These are phyloP conservation scores for Oryza nivara DNA, from an alignment of 176 grass and related monocot genomes.

Conservation along the genomic window DNA sequence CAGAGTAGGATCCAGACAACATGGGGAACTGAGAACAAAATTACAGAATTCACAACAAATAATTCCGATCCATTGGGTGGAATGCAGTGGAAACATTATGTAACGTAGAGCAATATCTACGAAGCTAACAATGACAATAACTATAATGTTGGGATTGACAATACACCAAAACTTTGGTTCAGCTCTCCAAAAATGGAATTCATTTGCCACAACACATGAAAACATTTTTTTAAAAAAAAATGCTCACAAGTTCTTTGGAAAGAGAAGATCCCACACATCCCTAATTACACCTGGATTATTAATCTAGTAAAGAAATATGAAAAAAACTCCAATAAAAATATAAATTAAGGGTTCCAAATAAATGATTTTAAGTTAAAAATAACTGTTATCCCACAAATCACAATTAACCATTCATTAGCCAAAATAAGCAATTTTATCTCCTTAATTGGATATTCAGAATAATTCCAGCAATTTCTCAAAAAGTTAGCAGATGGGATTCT, in stretches of 20 bases:
- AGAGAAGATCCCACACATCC: neutral
- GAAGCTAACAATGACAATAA: neutral
- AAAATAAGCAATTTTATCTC: no score
- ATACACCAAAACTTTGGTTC: neutral
- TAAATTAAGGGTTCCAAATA: no score
- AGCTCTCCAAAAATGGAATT: neutral
- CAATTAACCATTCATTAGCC: no score
- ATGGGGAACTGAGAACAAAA: neutral
- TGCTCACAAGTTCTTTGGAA: neutral
- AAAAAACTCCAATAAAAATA: neutral
- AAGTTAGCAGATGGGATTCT: no score
- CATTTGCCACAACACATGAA: neutral
- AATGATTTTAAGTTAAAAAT: no score
- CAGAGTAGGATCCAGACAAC: neutral
- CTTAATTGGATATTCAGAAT: no score
- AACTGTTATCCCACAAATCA: no score
- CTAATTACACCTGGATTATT: neutral
- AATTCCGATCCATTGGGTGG: neutral
- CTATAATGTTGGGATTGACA: no score
- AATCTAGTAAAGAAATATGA: neutral
- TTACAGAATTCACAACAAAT: constrained; percentile 4
- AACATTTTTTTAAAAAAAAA: neutral
- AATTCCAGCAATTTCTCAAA: no score
- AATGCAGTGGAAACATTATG: neutral
- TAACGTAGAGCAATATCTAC: neutral